phyloP scores from a whole-genome alignment of 495 filamentous ascomycete species.

The Penicillium bovifimosum region DNA sequence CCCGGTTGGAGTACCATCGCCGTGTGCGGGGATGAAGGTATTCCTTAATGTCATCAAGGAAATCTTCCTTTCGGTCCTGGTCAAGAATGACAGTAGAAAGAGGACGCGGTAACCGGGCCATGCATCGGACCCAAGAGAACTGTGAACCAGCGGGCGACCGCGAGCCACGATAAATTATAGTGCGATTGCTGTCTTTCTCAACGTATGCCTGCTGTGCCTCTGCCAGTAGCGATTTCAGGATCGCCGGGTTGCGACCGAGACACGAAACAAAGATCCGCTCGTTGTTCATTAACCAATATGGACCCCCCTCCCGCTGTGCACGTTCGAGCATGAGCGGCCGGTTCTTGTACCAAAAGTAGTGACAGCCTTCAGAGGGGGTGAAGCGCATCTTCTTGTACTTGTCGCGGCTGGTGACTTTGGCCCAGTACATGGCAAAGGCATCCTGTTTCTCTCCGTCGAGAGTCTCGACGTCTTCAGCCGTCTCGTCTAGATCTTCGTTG shows the following conservation, averaged over 20 bases:
- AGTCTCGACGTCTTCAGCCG: slow-evolving; percentile 12
- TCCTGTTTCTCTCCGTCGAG: neutral
- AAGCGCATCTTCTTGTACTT: slow-evolving; percentile 58
- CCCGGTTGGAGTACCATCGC: slow-evolving; percentile 73
- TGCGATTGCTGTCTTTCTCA: slow-evolving; percentile 55
- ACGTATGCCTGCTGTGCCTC: slow-evolving; percentile 57
- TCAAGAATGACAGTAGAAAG: slow-evolving; percentile 84
- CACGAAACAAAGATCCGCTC: slow-evolving; percentile 61
- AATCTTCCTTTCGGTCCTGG: slow-evolving; percentile 59
- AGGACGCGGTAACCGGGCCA: slow-evolving; percentile 65
- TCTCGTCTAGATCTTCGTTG: slow-evolving; percentile 35
- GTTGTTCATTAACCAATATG: slow-evolving; percentile 31
- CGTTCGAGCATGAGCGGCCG: slow-evolving; percentile 53
- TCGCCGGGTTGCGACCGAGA: slow-evolving; percentile 58
- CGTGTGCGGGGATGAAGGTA: slow-evolving; percentile 71
- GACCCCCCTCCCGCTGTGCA: slow-evolving; percentile 24
- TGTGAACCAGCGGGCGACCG: slow-evolving; percentile 22
- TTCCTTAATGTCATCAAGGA: slow-evolving; percentile 80
- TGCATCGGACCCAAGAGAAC: slow-evolving; percentile 58
- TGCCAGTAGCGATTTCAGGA: slow-evolving; percentile 60
- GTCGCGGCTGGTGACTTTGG: slow-evolving; percentile 37
- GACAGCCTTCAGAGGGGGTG: slow-evolving; percentile 58
- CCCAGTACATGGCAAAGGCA: slow-evolving; percentile 43
- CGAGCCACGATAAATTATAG: slow-evolving; percentile 59
- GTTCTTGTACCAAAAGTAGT: slow-evolving; percentile 61